These are phyloP conservation scores for Bothriochloa decipiens DNA, from an alignment of 176 grass and related monocot genomes.

Conservation along the genomic window DNA sequence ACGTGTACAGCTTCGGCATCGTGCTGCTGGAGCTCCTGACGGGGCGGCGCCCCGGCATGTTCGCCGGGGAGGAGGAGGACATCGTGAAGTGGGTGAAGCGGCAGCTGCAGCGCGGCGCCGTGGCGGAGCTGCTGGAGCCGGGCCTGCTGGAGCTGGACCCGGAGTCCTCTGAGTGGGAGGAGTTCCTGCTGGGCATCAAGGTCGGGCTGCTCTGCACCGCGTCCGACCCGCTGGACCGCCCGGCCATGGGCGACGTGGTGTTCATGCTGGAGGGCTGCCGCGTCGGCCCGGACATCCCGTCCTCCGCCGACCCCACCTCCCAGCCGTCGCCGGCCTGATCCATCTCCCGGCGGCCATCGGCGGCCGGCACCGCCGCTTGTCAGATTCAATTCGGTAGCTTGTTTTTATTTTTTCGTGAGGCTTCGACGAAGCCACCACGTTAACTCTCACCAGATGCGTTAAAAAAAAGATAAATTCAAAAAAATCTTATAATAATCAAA, in stretches of 20 bases:
- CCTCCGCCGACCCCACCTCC: slow-evolving; percentile 91
- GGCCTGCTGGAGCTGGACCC: slow-evolving; percentile 94
- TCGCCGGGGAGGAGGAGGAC: slow-evolving; percentile 95
- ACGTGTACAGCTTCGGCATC: slow-evolving; percentile 98
- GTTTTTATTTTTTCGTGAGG: slow-evolving; percentile 7
- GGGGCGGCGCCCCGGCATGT: slow-evolving; percentile 86
- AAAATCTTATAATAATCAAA: too few species aligned
- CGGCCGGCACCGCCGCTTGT: not conserved
- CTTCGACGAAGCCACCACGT: too few species aligned
- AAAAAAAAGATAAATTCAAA: too few species aligned
- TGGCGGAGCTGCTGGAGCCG: slow-evolving; percentile 85
- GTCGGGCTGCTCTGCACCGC: slow-evolving; percentile 96
- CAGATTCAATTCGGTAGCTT: slow-evolving; percentile 36
- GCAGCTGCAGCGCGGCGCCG: slow-evolving; percentile 87
- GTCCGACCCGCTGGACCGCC: slow-evolving; percentile 76
- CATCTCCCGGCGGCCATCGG: slow-evolving; percentile 14
- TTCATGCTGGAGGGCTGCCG: slow-evolving; percentile 99
- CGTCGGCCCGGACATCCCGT: slow-evolving; percentile 90
- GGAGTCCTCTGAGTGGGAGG: slow-evolving; percentile 97
- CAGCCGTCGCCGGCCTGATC: slow-evolving; percentile 79
- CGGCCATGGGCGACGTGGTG: slow-evolving; percentile 93
- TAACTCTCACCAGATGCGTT: too few species aligned
- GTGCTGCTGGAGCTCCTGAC: slow-evolving; percentile 91
- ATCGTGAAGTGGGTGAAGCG: slow-evolving; percentile 99
- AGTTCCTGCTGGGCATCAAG: slow-evolving; percentile 95